A percentile compares a stretch with the other conserved stretches of the same genome.
These are phyloP conservation scores for Dalbergia oliveri DNA, from an alignment of 306 rosid genomes.

Conservation along the genomic window DNA sequence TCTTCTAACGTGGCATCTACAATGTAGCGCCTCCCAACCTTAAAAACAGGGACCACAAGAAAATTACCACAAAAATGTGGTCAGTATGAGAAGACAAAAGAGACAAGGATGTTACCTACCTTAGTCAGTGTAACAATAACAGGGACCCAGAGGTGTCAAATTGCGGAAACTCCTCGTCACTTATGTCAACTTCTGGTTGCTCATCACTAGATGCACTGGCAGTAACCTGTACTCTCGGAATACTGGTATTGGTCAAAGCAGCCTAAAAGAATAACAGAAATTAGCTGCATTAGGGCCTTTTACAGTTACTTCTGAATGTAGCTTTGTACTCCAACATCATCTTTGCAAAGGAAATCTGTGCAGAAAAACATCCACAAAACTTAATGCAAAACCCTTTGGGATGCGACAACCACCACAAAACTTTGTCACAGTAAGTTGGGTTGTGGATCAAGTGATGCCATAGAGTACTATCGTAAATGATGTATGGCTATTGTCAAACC, in stretches of 20 bases:
- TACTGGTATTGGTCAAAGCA: too few relatives aligned
- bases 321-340: constrained; percentile 11
- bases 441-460: too few relatives aligned
- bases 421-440: too few relatives aligned
- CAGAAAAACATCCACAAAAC: constrained; percentile 2
- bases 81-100: constrained; percentile 16
- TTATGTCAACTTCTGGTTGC: constrained; percentile 78
- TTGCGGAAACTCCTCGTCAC: constrained; percentile 90
- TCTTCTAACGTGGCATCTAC: constrained; percentile 90
- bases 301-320: too few relatives aligned
- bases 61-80: neutral
- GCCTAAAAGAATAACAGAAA: too few relatives aligned
- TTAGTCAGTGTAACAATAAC: constrained; percentile 85
- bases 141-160: constrained; percentile 86
- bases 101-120: constrained; percentile 49
- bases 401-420: too few relatives aligned
- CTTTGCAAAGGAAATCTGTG: constrained; percentile 22
- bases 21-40: constrained; percentile 84
- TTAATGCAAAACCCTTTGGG: constrained; percentile 1
- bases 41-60: constrained; percentile 35
- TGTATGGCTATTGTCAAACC: too few relatives aligned
- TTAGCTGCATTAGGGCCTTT: too few relatives aligned
- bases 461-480: too few relatives aligned
- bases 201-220: constrained; percentile 65
- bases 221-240: constrained; percentile 71